Conservation (phyloP, 371 early-diverging fungal species). For the Apophysomyces trapeziformis region DNA sequence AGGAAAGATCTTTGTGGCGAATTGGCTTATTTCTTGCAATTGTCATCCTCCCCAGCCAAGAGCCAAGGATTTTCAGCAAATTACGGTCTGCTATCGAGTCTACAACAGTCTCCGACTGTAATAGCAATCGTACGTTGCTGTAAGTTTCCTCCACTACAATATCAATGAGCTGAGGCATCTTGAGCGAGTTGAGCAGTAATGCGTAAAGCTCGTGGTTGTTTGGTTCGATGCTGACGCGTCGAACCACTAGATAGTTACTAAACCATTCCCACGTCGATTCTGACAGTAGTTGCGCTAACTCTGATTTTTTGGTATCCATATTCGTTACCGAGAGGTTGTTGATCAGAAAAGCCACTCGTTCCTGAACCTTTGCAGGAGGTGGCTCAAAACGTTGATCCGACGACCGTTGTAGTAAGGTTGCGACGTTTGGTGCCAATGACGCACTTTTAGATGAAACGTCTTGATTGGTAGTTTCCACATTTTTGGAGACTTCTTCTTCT, state of each 20-base stretch:
- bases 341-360: slow-evolving; percentile 93
- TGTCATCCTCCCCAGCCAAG: slow-evolving; percentile 95
- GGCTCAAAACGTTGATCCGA: slow-evolving; percentile 39
- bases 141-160: slow-evolving; percentile 89
- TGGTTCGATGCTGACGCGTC: slow-evolving; percentile 92
- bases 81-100: slow-evolving; percentile 86
- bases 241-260: slow-evolving; percentile 88
- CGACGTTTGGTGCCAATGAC: slow-evolving; percentile 34
- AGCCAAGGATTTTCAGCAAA: slow-evolving; percentile 91
- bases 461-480: neutral
- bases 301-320: slow-evolving; percentile 76
- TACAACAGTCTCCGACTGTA: slow-evolving; percentile 88
- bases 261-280: slow-evolving; percentile 83
- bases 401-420: slow-evolving; percentile 24
- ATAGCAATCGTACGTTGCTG: slow-evolving; percentile 75
- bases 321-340: slow-evolving; percentile 92
- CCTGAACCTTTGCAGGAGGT: slow-evolving; percentile 78
- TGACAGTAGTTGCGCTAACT: slow-evolving; percentile 78
- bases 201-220: slow-evolving; percentile 92
- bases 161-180: slow-evolving; percentile 58
- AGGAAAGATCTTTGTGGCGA: slow-evolving; percentile 89
- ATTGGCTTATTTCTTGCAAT: slow-evolving; percentile 92
- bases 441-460: neutral
- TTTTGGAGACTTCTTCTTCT: neutral
- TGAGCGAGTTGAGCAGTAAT: slow-evolving; percentile 73